Conservation (phyloP, 1,284 basidiomycete genomes). For the Ustilago hordei region DNA sequence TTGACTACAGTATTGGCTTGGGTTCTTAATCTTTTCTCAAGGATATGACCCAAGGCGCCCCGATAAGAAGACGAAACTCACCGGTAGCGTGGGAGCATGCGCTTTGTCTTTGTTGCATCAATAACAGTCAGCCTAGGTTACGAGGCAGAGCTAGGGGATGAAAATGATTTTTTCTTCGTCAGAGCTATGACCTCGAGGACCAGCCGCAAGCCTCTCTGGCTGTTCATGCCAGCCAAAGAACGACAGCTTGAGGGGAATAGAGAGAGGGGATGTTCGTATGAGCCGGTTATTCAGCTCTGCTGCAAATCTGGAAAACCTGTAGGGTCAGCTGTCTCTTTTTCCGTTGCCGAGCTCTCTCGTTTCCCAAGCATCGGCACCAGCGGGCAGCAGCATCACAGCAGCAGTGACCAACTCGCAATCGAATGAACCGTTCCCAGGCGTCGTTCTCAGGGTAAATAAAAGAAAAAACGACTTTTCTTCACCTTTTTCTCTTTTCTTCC, state of each 20-base stretch:
- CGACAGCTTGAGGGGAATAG: neutral
- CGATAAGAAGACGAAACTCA: neutral
- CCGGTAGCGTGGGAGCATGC: neutral
- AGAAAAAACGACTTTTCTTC: neutral
- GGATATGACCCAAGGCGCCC: neutral
- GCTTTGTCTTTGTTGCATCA: neutral
- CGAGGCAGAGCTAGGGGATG: neutral
- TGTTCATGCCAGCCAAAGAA: neutral
- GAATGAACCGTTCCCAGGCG: constrained; percentile 21
- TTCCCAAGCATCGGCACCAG: neutral
- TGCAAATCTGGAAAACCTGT: neutral
- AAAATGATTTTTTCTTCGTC: neutral
- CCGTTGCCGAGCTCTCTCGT: constrained; percentile 8
- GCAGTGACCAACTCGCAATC: constrained; percentile 12
- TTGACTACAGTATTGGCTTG: too few relatives aligned
- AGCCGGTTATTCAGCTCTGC: neutral
- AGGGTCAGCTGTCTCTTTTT: constrained; percentile 22
- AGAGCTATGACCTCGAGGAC: neutral
- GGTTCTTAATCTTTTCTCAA: neutral
- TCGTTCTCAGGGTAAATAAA: constrained; percentile 6
- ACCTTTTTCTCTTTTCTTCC: neutral
- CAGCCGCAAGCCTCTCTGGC: neutral
- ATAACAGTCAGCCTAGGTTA: neutral
- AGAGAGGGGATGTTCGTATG: neutral
- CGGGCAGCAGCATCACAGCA: neutral